These are phyloP conservation scores for Craspedostauros australis DNA, from an alignment of 108 stramenopile species.

Conservation along the genomic window DNA sequence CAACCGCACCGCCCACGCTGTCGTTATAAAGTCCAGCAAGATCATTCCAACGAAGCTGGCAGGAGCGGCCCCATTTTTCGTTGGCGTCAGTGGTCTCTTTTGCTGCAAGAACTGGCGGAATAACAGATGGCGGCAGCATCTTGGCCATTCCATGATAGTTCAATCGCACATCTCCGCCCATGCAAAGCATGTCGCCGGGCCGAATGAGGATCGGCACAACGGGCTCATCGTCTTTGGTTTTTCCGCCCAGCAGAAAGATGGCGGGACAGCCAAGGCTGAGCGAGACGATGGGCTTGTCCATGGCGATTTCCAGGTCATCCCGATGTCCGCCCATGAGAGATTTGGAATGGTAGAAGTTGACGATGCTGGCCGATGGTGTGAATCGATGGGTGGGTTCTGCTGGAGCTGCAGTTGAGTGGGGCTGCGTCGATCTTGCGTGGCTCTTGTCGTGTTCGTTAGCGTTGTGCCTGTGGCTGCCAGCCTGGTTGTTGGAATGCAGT, in stretches of 20 bases:
- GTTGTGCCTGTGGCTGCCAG: background rate
- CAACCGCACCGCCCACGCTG: background rate
- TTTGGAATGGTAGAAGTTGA: slow-evolving; percentile 57
- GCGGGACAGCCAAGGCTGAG: slow-evolving; percentile 50
- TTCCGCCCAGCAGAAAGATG: slow-evolving; percentile 59
- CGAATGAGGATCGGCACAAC: slow-evolving; percentile 53
- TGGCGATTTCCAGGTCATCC: slow-evolving; percentile 54
- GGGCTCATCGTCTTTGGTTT: slow-evolving; percentile 39
- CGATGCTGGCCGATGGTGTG: slow-evolving; percentile 50
- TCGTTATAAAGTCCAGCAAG: no score
- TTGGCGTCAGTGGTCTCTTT: background rate
- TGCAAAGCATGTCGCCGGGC: slow-evolving; percentile 54
- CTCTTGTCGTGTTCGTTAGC: background rate
- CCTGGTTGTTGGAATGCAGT: slow-evolving; percentile 4
- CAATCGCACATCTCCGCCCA: slow-evolving; percentile 47
- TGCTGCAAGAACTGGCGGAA: no score
- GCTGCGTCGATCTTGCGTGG: background rate
- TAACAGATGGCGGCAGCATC: slow-evolving; percentile 36
- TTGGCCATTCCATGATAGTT: slow-evolving; percentile 65
- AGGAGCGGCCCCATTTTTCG: no score
- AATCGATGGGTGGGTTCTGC: slow-evolving; percentile 7
- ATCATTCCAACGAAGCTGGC: no score
- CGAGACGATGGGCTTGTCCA: slow-evolving; percentile 57
- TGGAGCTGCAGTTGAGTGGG: background rate
- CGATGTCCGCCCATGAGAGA: slow-evolving; percentile 60